phyloP scores from a whole-genome alignment of 441 rosid species.

The Euphorbia neoarborescens region DNA sequence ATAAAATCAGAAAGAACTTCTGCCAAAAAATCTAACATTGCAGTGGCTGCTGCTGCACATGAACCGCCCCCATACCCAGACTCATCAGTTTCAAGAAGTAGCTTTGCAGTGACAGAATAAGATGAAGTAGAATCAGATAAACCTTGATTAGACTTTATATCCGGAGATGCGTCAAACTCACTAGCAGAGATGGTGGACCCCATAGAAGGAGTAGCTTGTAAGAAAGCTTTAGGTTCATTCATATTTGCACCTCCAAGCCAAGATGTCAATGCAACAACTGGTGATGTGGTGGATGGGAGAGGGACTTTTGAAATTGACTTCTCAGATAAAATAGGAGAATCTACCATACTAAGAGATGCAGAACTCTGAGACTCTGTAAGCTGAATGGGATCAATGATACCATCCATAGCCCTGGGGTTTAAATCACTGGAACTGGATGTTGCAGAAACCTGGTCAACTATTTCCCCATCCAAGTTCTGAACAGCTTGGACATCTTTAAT shows the following conservation, averaged over 20 bases:
- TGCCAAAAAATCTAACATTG: conserved; percentile 82
- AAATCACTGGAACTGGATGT: conserved; percentile 52
- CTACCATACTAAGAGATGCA: conserved; percentile 46
- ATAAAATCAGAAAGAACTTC: conserved; percentile 85
- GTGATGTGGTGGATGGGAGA: conserved; percentile 51
- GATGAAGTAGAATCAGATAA: conserved; percentile 41
- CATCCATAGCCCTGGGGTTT: conserved; percentile 37
- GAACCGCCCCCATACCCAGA: conserved; percentile 94
- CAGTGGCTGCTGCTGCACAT: conserved; percentile 95
- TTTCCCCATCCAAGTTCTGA: conserved; percentile 41
- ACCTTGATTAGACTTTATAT: conserved; percentile 53
- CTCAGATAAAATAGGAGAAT: conserved; percentile 85
- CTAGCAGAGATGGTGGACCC: conserved; percentile 51
- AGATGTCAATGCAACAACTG: conserved; percentile 77
- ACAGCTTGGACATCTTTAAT: conserved; percentile 40
- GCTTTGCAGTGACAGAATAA: conserved; percentile 51
- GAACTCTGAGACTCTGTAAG: conserved; percentile 66
- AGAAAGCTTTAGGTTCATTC: conserved; percentile 48
- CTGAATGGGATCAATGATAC: conserved; percentile 33
- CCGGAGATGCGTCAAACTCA: conserved; percentile 64
- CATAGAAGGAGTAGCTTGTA: conserved; percentile 50
- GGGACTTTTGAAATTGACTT: conserved; percentile 61
- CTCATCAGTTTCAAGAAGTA: conserved; percentile 80
- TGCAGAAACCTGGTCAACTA: conserved; percentile 44
- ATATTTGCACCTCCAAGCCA: conserved; percentile 66